Evolutionary conservation across 2,329 filamentous ascomycete species (phyloP), one percentile per base, ranked within the genome.

Genomic region (Xylaria sp.): DNA sequence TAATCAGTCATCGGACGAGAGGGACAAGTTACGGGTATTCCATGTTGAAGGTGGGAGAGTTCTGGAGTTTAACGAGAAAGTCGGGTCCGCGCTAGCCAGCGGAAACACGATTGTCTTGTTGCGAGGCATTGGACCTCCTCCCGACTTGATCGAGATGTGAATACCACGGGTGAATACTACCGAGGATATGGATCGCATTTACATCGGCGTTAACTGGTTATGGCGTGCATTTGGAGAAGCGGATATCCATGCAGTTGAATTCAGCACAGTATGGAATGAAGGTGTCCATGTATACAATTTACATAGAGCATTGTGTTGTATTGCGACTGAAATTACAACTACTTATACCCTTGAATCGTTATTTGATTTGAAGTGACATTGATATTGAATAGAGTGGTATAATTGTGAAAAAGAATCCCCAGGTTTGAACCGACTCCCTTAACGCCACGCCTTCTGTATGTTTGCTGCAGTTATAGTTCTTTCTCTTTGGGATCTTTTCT

Each of bases 71-170:
- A 89, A 87, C 28, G 94, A 97, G 80, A 94, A 95, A 83, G 84
- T 97, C 63, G 94, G 93, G 4, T 84, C 85, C 60, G 85, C 85
- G 32, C 83, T 97, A 66, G 88, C 88, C 71, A 94, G 88, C 72
- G 96, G 96, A 1, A 95, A 99, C 78, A 97, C 94, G 12, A 89
- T 99, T 71, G 94, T 98, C 28, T 78, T 99, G 75, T 76, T 99
- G 61, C 86, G 96, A 69, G 96, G 96, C 0, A 91, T 97, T 60
- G 93, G 93, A 0, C 88, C 90, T n/a, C 88, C 92, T 63, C 89
- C 90, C 23, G 90, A 93, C 79, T 80, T 94, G 74, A 92, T 94
- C 69, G 86, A 91, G 70, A 67, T 82, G 66, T 87, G 72, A 76
- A 64, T 32, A 46, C 43, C 30, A 53, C 4, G 8, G 23, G 57